phyloP scores from a whole-genome alignment of 352 stramenopile species.

The Globisporangium solare region DNA sequence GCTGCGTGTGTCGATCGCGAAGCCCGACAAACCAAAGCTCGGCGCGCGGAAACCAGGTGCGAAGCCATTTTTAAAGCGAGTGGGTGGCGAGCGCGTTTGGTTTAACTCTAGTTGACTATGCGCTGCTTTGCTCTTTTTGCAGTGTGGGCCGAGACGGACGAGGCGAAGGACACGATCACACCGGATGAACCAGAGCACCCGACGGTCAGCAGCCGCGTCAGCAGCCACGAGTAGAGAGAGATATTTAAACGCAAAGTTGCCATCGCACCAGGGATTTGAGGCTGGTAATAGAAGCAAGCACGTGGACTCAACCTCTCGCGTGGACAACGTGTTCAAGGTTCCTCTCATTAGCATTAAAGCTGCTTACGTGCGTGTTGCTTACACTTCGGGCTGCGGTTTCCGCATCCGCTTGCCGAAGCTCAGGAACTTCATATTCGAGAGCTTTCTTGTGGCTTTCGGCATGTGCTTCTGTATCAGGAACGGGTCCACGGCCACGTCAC shows the following conservation, averaged over 20 bases:
- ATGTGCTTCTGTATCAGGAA: conserved; percentile 33
- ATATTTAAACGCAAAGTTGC: conserved; percentile 14
- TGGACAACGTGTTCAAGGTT: too few species aligned
- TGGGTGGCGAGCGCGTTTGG: too few species aligned
- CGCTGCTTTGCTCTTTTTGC: background rate
- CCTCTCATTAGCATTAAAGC: too few species aligned
- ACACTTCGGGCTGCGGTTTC: conserved; percentile 30
- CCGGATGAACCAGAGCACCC: conserved; percentile 10
- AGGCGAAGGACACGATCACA: conserved; percentile 14
- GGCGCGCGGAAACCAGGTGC: conserved; percentile 73
- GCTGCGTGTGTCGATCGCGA: conserved; percentile 90
- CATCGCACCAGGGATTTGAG: too few species aligned
- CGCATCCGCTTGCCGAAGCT: conserved; percentile 55
- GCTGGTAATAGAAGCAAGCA: too few species aligned
- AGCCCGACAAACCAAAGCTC: conserved; percentile 73
- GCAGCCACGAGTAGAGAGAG: conserved; percentile 12
- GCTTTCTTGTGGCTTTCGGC: conserved; percentile 48
- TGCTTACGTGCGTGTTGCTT: conserved; percentile 9
- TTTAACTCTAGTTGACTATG: too few species aligned
- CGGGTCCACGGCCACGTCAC: conserved; percentile 13
- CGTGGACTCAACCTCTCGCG: too few species aligned
- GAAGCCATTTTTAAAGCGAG: background rate
- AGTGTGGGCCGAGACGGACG: conserved; percentile 68
- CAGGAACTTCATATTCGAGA: conserved; percentile 81
- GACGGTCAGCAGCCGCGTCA: conserved; percentile 3